Evolutionary conservation across 2,329 filamentous ascomycete genomes (phyloP), one percentile per base, ranked within the genome.

Genomic region (Talaromyces piceae): DNA sequence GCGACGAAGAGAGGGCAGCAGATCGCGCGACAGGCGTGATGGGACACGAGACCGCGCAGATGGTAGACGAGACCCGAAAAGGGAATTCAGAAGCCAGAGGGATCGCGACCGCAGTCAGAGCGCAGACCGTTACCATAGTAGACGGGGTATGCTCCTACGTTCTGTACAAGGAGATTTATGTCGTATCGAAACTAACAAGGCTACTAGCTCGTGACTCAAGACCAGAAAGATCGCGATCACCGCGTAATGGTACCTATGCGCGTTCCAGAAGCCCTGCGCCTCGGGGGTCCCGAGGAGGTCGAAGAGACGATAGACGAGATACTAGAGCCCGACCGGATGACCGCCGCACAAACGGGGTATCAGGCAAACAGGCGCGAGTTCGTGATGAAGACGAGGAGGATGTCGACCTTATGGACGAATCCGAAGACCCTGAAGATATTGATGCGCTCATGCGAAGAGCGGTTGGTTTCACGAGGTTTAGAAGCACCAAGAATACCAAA

Each of bases 391-490:
- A 73, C 8, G 72, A 76, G 51, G 86, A 91, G 56, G 22, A 44
- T 43, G 44, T 20, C 3, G 49, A 50, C n/a, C 18, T 39, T 39
- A 51, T 50, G 47, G 43, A 45, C 37, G 52, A 54, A 13, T 50
- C 39, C 9, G 54, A 56, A 47, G 50, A 55, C 33, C 16, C 53
- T 13, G 53, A 56, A 12, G 83, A 85, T 56, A 82, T 84, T 47
- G 75, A 86, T 64, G 81, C 78, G 50, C 80, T 81, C 54, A 91
- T 97, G 86, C 78, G 83, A 60, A 83, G 84, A 46, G 82, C 91
- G 74, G 91, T 98, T 87, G 93, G 93, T 2, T 96, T 98, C 63
- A 83, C 83, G 16, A 81, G 79, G 1, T 98, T 97, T 70, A 84
- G 83, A 52, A 84, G 82, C 22, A 97, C 93, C 18, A 94, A 97